Conservation (phyloP, 306 rosid species). For the Delonix regia region DNA sequence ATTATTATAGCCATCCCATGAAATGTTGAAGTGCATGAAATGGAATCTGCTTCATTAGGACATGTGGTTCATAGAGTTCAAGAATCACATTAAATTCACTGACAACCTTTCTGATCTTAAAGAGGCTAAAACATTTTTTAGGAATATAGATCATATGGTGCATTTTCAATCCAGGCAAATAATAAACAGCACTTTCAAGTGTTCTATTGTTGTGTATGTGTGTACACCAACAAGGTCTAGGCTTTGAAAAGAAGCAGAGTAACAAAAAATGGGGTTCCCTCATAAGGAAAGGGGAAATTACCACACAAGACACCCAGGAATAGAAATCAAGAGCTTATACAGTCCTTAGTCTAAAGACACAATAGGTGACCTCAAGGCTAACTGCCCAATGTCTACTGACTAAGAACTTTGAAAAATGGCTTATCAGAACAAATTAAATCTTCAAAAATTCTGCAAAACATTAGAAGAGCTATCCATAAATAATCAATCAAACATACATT, state of each 20-base stretch:
- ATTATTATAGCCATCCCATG: neutral
- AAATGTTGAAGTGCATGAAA: neutral
- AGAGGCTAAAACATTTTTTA: neutral
- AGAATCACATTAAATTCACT: neutral
- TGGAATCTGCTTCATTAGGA: neutral
- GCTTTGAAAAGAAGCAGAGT: neutral
- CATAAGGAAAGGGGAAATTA: slow-evolving; percentile 4
- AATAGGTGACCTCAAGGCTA: neutral
- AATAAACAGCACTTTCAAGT: neutral
- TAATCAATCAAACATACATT: slow-evolving; percentile 20
- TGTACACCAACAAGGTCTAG: neutral
- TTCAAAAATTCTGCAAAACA: neutral
- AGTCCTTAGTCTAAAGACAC: neutral
- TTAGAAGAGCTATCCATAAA: slow-evolving; percentile 11
- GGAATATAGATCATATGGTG: neutral
- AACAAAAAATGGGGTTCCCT: neutral
- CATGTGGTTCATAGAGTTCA: neutral
- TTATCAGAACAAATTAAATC: neutral
- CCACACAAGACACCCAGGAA: neutral
- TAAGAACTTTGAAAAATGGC: neutral
- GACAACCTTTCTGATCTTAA: neutral
- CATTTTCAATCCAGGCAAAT: neutral
- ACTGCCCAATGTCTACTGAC: neutral
- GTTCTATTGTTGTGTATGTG: neutral
- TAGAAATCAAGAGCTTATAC: neutral